A percentile compares a stretch with the other conserved stretches of the same genome.
Evolutionary conservation across 768 basidiomycete species (phyloP).

Genomic region (Psilocybe subaeruginosa): DNA sequence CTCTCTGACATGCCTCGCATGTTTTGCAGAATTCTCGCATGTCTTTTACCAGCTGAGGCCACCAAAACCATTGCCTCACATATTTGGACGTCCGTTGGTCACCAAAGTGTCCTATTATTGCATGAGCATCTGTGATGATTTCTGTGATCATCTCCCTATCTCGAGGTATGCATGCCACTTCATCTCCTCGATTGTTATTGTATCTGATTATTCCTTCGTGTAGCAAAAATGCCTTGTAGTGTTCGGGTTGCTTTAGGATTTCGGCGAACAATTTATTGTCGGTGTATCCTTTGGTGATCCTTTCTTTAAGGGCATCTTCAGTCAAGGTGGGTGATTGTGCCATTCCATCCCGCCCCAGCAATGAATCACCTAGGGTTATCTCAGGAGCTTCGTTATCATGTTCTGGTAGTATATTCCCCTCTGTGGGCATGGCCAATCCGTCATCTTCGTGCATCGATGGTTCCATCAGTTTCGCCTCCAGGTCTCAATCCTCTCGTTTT

Average conservation of each 20-base stretch:
- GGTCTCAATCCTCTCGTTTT: not conserved
- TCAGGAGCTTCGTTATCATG: too few species aligned
- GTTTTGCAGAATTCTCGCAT: constrained; percentile 23
- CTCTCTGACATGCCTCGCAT: constrained; percentile 24
- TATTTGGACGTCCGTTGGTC: constrained; percentile 29
- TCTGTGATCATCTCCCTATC: constrained; percentile 9
- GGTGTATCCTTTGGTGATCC: constrained; percentile 3
- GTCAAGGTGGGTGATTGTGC: not conserved
- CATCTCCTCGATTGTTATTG: not conserved
- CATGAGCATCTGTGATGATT: constrained; percentile 28
- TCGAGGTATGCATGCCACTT: constrained; percentile 24
- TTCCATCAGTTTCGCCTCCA: not conserved
- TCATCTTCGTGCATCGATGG: too few species aligned
- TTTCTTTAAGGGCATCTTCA: not conserved
- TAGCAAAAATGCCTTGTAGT: constrained; percentile 4
- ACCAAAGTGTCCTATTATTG: constrained; percentile 34
- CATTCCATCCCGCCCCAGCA: not conserved
- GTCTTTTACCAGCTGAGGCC: constrained; percentile 24
- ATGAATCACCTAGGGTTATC: too few species aligned
- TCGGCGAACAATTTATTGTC: constrained; percentile 11
- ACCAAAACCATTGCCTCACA: constrained; percentile 38
- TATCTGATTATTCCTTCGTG: constrained; percentile 9
- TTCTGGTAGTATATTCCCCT: too few species aligned
- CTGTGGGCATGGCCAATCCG: too few species aligned
- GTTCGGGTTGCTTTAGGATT: constrained; percentile 3